phyloP scores from a whole-genome alignment of 305 asterid genomes.

The Stenogyne calaminthoides region DNA sequence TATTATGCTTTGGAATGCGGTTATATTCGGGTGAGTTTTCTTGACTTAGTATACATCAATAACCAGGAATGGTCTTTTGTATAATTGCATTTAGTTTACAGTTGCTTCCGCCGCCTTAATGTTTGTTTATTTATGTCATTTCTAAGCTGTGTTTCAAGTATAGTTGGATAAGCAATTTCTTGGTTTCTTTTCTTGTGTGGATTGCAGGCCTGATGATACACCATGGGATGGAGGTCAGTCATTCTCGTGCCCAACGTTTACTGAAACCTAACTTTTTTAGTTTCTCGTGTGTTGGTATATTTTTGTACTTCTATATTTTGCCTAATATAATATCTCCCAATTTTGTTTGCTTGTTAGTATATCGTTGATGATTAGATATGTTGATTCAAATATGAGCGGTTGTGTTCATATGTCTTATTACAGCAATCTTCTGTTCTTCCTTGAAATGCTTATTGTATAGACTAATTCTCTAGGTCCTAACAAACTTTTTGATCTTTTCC shows the following conservation, averaged over 20 bases:
- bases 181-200: constrained; percentile 53
- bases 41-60: not conserved
- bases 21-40: constrained; percentile 70
- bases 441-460: not conserved
- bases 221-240: constrained; percentile 87
- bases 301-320: not conserved
- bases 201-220: constrained; percentile 80
- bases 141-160: constrained; percentile 24
- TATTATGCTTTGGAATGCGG: constrained; percentile 86
- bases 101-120: not conserved
- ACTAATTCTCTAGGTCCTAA: not conserved
- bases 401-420: constrained; percentile 3
- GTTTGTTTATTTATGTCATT: not conserved
- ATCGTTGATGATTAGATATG: not conserved
- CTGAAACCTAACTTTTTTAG: not conserved
- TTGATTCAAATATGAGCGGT: constrained; percentile 2
- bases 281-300: too few relatives aligned
- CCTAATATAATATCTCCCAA: not conserved
- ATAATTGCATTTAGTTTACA: not conserved
- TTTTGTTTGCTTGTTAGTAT: not conserved
- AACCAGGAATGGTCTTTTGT: not conserved
- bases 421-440: not conserved
- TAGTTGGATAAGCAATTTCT: constrained; percentile 39
- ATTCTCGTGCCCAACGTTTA: constrained; percentile 24
- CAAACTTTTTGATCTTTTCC: not conserved